Evolutionary conservation across 75 land plant genomes (phyloP).

Genomic region (Larix kaempferi): DNA sequence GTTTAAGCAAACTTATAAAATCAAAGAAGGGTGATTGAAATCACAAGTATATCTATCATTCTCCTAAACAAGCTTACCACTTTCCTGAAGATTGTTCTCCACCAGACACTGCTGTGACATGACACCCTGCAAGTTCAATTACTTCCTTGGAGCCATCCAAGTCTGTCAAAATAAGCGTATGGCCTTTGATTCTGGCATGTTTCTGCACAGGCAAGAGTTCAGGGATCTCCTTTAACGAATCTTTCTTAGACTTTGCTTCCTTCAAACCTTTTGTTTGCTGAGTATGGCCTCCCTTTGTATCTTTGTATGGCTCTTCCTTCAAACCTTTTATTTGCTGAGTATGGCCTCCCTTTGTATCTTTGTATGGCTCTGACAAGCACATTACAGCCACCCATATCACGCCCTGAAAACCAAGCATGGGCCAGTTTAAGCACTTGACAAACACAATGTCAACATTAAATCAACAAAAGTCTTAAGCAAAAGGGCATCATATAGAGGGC

Average conservation of each 20-base stretch:
- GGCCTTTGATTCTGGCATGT: constrained; percentile 55
- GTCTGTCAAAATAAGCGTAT: constrained; percentile 36
- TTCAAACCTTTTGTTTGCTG: too few relatives aligned
- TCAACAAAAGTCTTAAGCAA: background rate
- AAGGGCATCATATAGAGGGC: background rate
- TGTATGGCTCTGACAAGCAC: constrained; percentile 27
- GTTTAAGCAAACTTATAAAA: background rate
- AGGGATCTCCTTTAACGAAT: constrained; percentile 27
- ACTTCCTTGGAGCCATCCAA: constrained; percentile 55
- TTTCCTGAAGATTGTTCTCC: constrained; percentile 50
- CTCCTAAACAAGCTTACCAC: constrained; percentile 43
- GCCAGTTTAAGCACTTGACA: constrained; percentile 1
- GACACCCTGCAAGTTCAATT: constrained; percentile 57
- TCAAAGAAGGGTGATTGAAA: background rate
- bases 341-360: constrained; percentile 22
- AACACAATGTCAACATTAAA: background rate
- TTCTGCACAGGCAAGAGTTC: constrained; percentile 65
- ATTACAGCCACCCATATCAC: constrained; percentile 39
- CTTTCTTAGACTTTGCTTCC: constrained; percentile 49
- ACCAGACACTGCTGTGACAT: constrained; percentile 72
- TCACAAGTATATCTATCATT: background rate
- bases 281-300: too few relatives aligned
- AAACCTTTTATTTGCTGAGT: constrained; percentile 21
- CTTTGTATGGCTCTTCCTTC: too few relatives aligned
- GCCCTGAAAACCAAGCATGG: constrained; percentile 34